Percentiles rank a stretch among this genome's conserved stretches.
Evolutionary conservation across 805 yeast species (phyloP).

Genomic region (Suhomyces xylopsoci): DNA sequence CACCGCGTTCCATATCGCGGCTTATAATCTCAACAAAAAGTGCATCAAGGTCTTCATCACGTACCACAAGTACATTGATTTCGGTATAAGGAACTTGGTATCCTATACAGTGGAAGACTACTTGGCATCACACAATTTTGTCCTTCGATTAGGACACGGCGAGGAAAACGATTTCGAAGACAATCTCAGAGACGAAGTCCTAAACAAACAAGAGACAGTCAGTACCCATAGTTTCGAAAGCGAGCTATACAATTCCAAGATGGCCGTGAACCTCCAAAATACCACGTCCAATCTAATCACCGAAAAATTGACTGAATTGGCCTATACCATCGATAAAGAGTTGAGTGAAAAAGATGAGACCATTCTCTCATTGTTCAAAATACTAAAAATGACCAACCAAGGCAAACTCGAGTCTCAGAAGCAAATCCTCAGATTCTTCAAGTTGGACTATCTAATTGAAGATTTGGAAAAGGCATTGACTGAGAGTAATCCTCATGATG

Average conservation of each 20-base stretch:
- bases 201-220: background rate
- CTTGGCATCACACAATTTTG: constrained; percentile 26
- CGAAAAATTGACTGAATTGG: constrained; percentile 38
- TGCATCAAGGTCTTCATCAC: constrained; percentile 23
- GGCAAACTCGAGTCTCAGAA: constrained; percentile 30
- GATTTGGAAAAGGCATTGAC: constrained; percentile 18
- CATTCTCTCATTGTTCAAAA: constrained; percentile 24
- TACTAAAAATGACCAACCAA: constrained; percentile 19
- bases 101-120: constrained; percentile 26
- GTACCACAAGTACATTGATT: constrained; percentile 23
- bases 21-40: constrained; percentile 34
- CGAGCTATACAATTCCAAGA: constrained; percentile 34
- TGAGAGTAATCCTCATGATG: constrained; percentile 11
- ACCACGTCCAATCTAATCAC: constrained; percentile 33
- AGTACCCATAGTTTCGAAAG: constrained; percentile 33
- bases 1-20: constrained; percentile 90
- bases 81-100: constrained; percentile 23
- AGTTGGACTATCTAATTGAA: constrained; percentile 30
- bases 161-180: constrained; percentile 3
- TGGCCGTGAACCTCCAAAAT: constrained; percentile 33
- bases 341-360: constrained; percentile 35
- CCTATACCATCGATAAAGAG: constrained; percentile 37
- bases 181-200: background rate
- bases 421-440: constrained; percentile 25
- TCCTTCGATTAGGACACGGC: constrained; percentile 18